These are phyloP conservation scores for Spathaspora sp. DNA, from an alignment of 805 yeast species.

Conservation along the genomic window DNA sequence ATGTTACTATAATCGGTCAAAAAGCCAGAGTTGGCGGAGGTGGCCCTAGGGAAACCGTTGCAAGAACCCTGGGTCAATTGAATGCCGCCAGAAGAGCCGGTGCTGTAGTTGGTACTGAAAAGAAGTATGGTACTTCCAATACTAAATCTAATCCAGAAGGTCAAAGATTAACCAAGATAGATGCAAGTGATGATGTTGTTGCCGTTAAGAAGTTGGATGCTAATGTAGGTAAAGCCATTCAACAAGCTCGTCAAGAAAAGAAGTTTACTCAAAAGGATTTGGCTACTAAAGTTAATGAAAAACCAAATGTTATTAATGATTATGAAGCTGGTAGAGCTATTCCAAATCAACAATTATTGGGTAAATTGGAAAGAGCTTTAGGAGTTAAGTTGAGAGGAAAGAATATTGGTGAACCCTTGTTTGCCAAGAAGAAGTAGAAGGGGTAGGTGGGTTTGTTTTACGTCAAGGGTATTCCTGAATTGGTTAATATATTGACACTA, in stretches of 20 bases:
- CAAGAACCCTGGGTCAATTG: constrained; percentile 70
- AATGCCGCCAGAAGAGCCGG: constrained; percentile 96
- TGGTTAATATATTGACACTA: background rate
- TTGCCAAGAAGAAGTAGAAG: constrained; percentile 48
- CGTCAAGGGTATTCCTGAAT: background rate
- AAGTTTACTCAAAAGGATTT: constrained; percentile 91
- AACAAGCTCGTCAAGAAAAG: constrained; percentile 83
- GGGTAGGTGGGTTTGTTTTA: too few species aligned
- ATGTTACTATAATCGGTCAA: constrained; percentile 83
- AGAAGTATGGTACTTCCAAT: constrained; percentile 74
- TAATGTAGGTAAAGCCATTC: constrained; percentile 83
- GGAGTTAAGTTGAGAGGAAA: constrained; percentile 96
- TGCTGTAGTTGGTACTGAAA: constrained; percentile 83
- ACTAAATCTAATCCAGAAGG: constrained; percentile 76
- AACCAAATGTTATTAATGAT: constrained; percentile 91
- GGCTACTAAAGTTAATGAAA: constrained; percentile 93
- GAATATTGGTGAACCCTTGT: constrained; percentile 86
- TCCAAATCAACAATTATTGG: constrained; percentile 93
- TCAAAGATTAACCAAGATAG: constrained; percentile 89
- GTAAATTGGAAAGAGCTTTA: constrained; percentile 87
- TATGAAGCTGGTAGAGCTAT: constrained; percentile 96
- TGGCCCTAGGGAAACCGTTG: constrained; percentile 84
- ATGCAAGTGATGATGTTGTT: constrained; percentile 89
- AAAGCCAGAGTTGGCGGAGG: constrained; percentile 85
- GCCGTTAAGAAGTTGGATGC: constrained; percentile 85